These are phyloP conservation scores for Zymoseptoria ardabiliae DNA, from an alignment of 2,329 filamentous ascomycete genomes.

Conservation along the genomic window DNA sequence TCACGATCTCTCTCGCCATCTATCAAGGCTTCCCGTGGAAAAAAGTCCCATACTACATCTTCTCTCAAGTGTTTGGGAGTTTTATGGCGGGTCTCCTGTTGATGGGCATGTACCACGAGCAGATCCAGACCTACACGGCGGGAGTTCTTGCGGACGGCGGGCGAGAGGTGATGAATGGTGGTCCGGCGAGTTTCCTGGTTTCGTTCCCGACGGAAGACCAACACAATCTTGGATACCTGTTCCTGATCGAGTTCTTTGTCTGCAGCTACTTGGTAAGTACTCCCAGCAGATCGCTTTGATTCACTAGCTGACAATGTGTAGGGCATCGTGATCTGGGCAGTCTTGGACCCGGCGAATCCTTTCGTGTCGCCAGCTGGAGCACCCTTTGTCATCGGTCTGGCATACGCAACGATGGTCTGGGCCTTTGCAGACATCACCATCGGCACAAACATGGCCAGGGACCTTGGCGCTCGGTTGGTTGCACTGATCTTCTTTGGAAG, in stretches of 20 bases:
- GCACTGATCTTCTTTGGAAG: constrained; percentile 51
- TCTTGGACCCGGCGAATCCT: constrained; percentile 52
- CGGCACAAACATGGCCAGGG: constrained; percentile 51
- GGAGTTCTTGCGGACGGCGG: constrained; percentile 32
- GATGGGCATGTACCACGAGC: constrained; percentile 50
- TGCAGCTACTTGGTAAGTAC: constrained; percentile 46
- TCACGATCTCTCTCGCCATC: constrained; percentile 34
- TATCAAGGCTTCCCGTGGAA: constrained; percentile 55
- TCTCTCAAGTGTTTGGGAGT: constrained; percentile 48
- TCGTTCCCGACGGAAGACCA: constrained; percentile 46
- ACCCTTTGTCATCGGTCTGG: constrained; percentile 51
- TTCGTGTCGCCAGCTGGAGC: constrained; percentile 44
- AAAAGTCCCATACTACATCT: constrained; percentile 52
- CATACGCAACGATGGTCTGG: constrained; percentile 47
- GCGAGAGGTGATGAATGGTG: constrained; percentile 39
- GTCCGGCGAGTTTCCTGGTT: constrained; percentile 48
- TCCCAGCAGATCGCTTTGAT: not conserved
- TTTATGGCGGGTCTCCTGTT: constrained; percentile 50
- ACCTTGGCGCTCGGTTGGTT: constrained; percentile 53
- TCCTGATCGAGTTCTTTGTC: constrained; percentile 54
- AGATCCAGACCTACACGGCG: constrained; percentile 39
- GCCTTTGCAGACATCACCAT: constrained; percentile 50
- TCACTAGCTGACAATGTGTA: constrained; percentile 8
- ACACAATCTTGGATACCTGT: constrained; percentile 49
- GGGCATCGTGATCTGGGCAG: constrained; percentile 52